Evolutionary conservation across 179 eudicot genomes (phyloP), one percentile per base, ranked within the genome.

Genomic region (Monotropa hypopitys): DNA sequence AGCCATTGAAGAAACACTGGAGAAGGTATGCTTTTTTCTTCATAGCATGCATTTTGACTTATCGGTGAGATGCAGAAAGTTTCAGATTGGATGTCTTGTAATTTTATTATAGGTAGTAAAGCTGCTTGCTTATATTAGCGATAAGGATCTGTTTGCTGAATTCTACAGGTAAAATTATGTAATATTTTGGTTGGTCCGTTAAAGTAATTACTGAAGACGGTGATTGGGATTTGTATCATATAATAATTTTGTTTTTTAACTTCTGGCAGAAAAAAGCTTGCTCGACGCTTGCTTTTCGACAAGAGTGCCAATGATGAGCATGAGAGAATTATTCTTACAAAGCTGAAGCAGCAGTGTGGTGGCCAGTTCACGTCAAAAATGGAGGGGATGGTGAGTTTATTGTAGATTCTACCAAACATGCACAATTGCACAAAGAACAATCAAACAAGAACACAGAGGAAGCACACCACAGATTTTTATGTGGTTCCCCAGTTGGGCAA

Each of bases 291-390:
- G 47, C 82, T 85, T 26, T 85, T 85, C 72, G 88, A 83, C 73
- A 83, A 78, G 80, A 85, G 88, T 83, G 86, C 88, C 63, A 85
- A 79, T 73, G 85, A 85, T 76, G 86, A 85, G 40, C 88, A 85
- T 70, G 88, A 85, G 73, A 85, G 84, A 69, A 66, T 78, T 53
- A 85, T 85, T 10, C 75, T 85, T 73, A 76, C 86, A 43, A 85
- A 85, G 70, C 61, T 85, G 73, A 85, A 85, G 70, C 88, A 85
- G 50, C 88, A 85, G 53, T 85, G 87, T 83, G 87, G 88, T 68
- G 86, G 84, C 15, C 88, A 83, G 78, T 85, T 85, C 84, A 85
- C 86, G 18, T 85, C 88, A 78, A 85, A 85, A 76, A 83, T 83
- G 86, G 88, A 85, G 79, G 86, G 88, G 45, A 85, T 85, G 88